Evolutionary conservation across 805 yeast species (phyloP), one percentile per base, ranked within the genome.

Genomic region (Geotrichum ghanense): DNA sequence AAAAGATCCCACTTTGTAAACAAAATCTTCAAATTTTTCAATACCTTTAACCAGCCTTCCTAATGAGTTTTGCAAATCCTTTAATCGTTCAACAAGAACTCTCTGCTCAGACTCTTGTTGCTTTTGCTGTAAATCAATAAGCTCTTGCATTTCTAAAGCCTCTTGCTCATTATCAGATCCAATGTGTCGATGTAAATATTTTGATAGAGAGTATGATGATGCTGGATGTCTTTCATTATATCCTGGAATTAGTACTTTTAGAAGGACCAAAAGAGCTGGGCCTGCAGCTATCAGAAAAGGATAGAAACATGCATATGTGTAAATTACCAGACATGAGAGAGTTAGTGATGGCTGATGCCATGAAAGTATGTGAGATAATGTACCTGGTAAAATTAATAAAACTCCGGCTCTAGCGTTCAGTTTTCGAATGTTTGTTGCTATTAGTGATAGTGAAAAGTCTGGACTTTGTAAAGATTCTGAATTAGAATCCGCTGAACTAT

Each of bases 341-440:
- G 96, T 88, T 50, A 77, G 73, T 0, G 83, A 69, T 0, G 94
- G 89, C 22, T 72, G 69, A 49, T 78, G 75, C 97, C 97, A 89
- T 3, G 84, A 74, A 21, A 85, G 49, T 0, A 83, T 58, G 44
- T 77, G 74, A 4, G 79, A 68, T 1, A 81, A 39, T 1, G 78
- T 76, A 53, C 80, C 81, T 54, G 83, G 90, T 1, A 79, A 48
- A 39, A 67, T 72, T 53, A 83, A 81, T 7, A 83, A 56, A 0
- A 68, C 64, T 23, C 80, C 76, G 69, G 80, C 69, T 46, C 76
- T 73, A 10, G 63, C 56, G 45, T 81, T 77, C 53, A 83, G 60
- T 34, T 69, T 68, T 50, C 76, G 73, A 57, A 84, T 67, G 61
- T 83, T 84, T 16, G 71, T 65, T 1, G 76, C 69, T 44, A 85